phyloP scores from a whole-genome alignment of 495 filamentous ascomycete genomes.

The Aspergillus nanangensis region DNA sequence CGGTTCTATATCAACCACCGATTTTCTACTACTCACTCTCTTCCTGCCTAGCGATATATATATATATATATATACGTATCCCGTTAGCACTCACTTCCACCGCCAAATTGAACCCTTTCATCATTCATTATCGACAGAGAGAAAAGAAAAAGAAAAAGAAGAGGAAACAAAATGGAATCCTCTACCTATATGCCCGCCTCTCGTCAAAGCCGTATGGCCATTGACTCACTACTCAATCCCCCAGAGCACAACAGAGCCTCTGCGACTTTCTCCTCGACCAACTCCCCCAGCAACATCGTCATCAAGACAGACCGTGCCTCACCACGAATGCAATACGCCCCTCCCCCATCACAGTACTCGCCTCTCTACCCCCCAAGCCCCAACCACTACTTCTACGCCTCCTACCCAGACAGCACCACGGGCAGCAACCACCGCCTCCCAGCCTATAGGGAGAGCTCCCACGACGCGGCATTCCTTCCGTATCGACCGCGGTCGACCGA shows the following conservation, averaged over 20 bases:
- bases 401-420: slow-evolving; percentile 13
- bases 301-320: background rate
- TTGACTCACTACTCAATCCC: slow-evolving; percentile 36
- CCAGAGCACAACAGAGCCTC: slow-evolving; percentile 10
- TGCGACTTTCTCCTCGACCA: slow-evolving; percentile 1
- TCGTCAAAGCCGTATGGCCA: slow-evolving; percentile 37
- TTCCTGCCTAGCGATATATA: too few relatives aligned
- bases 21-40: too few relatives aligned
- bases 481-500: slow-evolving; percentile 24
- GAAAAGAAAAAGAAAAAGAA: too few relatives aligned
- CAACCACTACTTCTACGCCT: slow-evolving; percentile 28
- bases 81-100: background rate
- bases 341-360: slow-evolving; percentile 20
- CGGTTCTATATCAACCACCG: background rate
- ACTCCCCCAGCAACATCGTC: background rate
- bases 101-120: too few relatives aligned
- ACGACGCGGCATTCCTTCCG: slow-evolving; percentile 16
- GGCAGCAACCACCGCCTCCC: slow-evolving; percentile 9
- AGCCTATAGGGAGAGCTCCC: slow-evolving; percentile 7
- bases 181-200: slow-evolving; percentile 17
- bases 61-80: too few relatives aligned
- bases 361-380: slow-evolving; percentile 28
- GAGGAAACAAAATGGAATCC: too few relatives aligned
- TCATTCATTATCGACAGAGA: too few relatives aligned
- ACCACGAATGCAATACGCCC: slow-evolving; percentile 10